Evolutionary conservation across 805 yeast genomes (phyloP).

Genomic region (Metschnikowia proteae): DNA sequence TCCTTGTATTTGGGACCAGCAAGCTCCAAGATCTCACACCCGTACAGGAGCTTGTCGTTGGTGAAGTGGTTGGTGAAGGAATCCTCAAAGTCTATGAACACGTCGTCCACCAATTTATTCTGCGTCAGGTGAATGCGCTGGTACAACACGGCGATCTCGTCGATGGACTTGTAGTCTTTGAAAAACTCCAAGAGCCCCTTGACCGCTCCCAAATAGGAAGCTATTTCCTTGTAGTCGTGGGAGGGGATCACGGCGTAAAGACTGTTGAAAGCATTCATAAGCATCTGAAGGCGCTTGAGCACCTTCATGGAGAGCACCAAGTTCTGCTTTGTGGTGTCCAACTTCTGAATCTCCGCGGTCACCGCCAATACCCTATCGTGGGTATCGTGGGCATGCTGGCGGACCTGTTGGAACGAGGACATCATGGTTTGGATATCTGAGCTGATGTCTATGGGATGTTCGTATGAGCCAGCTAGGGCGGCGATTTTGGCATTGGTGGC

Average conservation of each 20-base stretch:
- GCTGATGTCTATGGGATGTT: conserved; percentile 21
- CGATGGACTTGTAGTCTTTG: conserved; percentile 76
- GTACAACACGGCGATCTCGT: conserved; percentile 67
- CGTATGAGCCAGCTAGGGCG: conserved; percentile 33
- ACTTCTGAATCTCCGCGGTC: conserved; percentile 71
- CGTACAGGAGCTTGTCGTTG: conserved; percentile 45
- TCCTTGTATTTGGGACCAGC: conserved; percentile 52
- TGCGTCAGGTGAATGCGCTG: conserved; percentile 58
- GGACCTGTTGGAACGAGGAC: conserved; percentile 44
- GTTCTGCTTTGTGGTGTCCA: conserved; percentile 83
- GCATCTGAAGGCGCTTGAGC: conserved; percentile 81
- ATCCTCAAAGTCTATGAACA: conserved; percentile 68
- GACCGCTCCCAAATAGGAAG: conserved; percentile 63
- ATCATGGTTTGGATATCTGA: conserved; percentile 40
- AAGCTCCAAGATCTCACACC: conserved; percentile 70
- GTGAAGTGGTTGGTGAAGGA: conserved; percentile 29
- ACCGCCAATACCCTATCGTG: conserved; percentile 60
- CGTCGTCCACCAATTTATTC: conserved; percentile 59
- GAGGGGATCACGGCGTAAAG: conserved; percentile 46
- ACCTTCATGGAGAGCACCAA: conserved; percentile 82
- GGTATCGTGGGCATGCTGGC: conserved; percentile 48
- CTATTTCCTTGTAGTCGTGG: conserved; percentile 53
- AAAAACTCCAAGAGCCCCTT: conserved; percentile 69
- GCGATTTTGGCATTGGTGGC: conserved; percentile 46
- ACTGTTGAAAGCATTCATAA: conserved; percentile 68